phyloP scores from a whole-genome alignment of 2,329 filamentous ascomycete genomes.

The Ophiostoma pallidulum region DNA sequence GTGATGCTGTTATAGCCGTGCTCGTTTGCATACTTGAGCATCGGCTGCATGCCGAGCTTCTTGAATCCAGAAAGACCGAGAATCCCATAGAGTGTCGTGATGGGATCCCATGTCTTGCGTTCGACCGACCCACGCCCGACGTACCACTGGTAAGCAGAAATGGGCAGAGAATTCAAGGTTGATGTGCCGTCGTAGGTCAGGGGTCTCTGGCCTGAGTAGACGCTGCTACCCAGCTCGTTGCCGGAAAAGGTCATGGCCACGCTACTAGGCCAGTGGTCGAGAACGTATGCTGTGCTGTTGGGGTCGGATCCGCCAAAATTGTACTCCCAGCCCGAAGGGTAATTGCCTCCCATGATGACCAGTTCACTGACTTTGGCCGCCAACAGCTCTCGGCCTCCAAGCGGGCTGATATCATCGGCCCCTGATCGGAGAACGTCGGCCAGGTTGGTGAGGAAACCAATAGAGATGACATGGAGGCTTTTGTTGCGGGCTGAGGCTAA shows the following conservation, averaged over 20 bases:
- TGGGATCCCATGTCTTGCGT: conserved; percentile 32
- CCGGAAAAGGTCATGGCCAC: conserved; percentile 33
- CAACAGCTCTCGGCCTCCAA: conserved; percentile 33
- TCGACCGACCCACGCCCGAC: conserved; percentile 18
- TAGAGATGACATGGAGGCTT: conserved; percentile 36
- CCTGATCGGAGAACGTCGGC: conserved; percentile 37
- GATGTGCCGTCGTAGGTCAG: conserved; percentile 14
- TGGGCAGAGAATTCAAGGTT: not conserved
- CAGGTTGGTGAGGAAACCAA: conserved; percentile 39
- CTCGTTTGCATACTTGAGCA: conserved; percentile 30
- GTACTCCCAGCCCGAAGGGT: conserved; percentile 37
- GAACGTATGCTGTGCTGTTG: conserved; percentile 30
- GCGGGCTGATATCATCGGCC: conserved; percentile 29
- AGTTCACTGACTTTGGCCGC: conserved; percentile 37
- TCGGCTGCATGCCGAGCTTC: conserved; percentile 1
- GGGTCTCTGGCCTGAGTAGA: conserved; percentile 29
- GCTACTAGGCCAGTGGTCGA: conserved; percentile 32
- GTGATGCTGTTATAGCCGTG: conserved; percentile 32
- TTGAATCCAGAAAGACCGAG: conserved; percentile 23
- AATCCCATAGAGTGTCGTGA: conserved; percentile 33
- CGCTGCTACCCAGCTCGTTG: conserved; percentile 31
- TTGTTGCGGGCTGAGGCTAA: conserved; percentile 30
- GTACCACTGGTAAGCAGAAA: conserved; percentile 31
- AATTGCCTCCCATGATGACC: conserved; percentile 43
- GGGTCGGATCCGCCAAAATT: conserved; percentile 37